Base-by-base conservation (phyloP, 306 rosid genomes). In the Quercus alba region DNA sequence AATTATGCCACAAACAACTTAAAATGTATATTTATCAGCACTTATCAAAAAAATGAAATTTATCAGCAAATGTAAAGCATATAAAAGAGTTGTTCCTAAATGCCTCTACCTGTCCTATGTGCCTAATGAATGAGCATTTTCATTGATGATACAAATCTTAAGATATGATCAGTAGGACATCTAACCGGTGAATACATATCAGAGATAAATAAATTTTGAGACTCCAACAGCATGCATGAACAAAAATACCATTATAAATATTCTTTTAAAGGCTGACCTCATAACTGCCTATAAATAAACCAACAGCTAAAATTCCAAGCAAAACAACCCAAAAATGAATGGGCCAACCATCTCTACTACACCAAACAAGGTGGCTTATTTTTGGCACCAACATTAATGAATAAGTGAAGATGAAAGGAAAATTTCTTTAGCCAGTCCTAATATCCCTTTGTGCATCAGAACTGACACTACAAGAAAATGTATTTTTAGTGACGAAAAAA, bases 31-130 rank as follows among this genome's bases (percentile, higher is more conserved):
- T 72, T 69, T 59, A 70, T 57, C 21, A 21, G 80, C 62, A 78
- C 46, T 7, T 38, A 38, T 38, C 10, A 38, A 38, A 38, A 38
- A 38, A 38, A 38, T 38, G 10, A 67, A 21, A 68, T 72, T 69
- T 59, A 70, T 57, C 21, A 21, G 82, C 68, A 83, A 20, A 80
- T 21, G 59, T 73, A 73, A 81, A 84, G 80, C 77, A 46, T 57
- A 35, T 25, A 25, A 25, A 25, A 25, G 26, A 25, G 26, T 25
- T 25, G 26, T 25, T 25, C 26, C 26, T 25, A 25, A 25, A 25
- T 25, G 26, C 26, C 26, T 25, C 26, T 25, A 25, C 1, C 26
- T 25, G 26, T 25, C 26, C 26, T 25, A 25, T 25, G 26, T 25
- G 26, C 26, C 26, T 25, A 25, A 25, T 25, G 26, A 25, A 25